Percentiles rank a stretch among this genome's conserved stretches.
Evolutionary conservation across 1,139 yeast genomes (phyloP).

Genomic region (Candida mesenterica): DNA sequence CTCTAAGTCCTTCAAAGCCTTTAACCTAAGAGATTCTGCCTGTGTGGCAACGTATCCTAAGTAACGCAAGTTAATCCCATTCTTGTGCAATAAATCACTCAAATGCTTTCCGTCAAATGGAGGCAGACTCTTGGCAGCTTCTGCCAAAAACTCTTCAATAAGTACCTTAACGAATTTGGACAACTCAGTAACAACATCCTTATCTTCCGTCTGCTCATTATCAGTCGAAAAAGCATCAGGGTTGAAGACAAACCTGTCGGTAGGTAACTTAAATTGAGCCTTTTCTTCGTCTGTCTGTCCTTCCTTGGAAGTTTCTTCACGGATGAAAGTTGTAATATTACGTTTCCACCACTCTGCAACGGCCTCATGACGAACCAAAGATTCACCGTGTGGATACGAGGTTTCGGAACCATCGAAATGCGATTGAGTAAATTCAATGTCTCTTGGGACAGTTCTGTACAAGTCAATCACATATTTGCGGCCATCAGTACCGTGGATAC

Average conservation of each 20-base stretch:
- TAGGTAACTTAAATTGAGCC: conserved; percentile 55
- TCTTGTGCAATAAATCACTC: conserved; percentile 64
- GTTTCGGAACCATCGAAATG: conserved; percentile 41
- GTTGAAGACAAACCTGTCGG: conserved; percentile 59
- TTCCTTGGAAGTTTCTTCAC: conserved; percentile 52
- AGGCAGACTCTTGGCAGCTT: conserved; percentile 51
- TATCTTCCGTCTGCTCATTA: conserved; percentile 48
- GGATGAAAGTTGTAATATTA: conserved; percentile 56
- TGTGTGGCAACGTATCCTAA: conserved; percentile 60
- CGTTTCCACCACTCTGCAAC: conserved; percentile 87
- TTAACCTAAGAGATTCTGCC: conserved; percentile 25
- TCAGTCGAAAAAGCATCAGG: conserved; percentile 71
- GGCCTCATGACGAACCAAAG: conserved; percentile 81
- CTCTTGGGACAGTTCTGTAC: conserved; percentile 81
- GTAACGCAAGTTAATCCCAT: conserved; percentile 88
- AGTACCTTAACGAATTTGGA: conserved; percentile 62
- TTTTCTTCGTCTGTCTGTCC: conserved; percentile 39
- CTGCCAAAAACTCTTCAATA: conserved; percentile 63
- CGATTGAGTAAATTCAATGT: conserved; percentile 67
- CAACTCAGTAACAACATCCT: conserved; percentile 60
- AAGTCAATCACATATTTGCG: conserved; percentile 83
- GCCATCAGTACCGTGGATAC: conserved; percentile 81
- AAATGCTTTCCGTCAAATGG: conserved; percentile 85
- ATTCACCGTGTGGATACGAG: conserved; percentile 82
- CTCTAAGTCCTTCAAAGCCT: conserved; percentile 13